A percentile compares a stretch with the other conserved stretches of the same genome.
Evolutionary conservation across 139 green algal genomes (phyloP).

Genomic region (Chlamydomonas schloesseri): DNA sequence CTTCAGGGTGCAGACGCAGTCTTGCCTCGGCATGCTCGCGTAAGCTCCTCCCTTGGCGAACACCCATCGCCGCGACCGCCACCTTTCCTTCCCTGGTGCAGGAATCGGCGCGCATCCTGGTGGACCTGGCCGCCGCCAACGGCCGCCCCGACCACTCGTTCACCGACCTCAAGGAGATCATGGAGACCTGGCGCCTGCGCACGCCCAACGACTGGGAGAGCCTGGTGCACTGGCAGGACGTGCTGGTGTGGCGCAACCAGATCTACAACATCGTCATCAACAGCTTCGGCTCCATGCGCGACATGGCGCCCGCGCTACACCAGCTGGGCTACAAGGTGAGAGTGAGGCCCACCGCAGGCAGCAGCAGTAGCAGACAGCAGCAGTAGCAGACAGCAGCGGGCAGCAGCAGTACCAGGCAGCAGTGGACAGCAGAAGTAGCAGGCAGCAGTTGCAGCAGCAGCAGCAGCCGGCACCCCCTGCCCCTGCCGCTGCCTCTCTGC

Average conservation of each 20-base stretch:
- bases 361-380: no score
- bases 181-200: slow-evolving; percentile 91
- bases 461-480: no score
- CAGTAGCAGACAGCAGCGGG: no score
- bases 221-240: slow-evolving; percentile 89
- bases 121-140: slow-evolving; percentile 69
- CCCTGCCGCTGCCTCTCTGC: no score
- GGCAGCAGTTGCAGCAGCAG: no score
- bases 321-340: slow-evolving; percentile 70
- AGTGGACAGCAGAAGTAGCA: slow-evolving; percentile 20
- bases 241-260: slow-evolving; percentile 97
- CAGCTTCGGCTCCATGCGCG: slow-evolving; percentile 74
- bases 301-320: slow-evolving; percentile 39
- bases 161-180: slow-evolving; percentile 87
- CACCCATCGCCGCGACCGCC: neutral
- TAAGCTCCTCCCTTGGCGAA: no score
- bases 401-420: neutral
- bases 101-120: slow-evolving; percentile 84
- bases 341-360: no score
- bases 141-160: slow-evolving; percentile 59
- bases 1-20: no score
- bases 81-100: neutral
- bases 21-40: no score
- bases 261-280: slow-evolving; percentile 97
- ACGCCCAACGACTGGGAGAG: slow-evolving; percentile 96